Evolutionary conservation across 78 protist genomes (phyloP).

Genomic region (Dictyostelium capitatum): DNA sequence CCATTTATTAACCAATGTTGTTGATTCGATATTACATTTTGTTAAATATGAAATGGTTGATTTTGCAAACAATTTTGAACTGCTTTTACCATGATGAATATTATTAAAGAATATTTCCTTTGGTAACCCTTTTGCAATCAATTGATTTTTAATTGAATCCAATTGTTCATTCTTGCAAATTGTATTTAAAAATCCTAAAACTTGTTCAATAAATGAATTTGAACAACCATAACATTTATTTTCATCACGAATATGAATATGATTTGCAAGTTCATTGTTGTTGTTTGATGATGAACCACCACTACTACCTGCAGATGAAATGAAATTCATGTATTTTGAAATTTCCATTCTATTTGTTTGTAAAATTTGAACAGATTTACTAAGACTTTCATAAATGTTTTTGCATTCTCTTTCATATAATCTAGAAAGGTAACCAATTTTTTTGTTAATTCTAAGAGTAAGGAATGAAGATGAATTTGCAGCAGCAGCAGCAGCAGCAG

Average conservation of each 20-base stretch:
- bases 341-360: constrained; percentile 75
- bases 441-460: constrained; percentile 42
- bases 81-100: constrained; percentile 24
- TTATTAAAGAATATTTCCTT: constrained; percentile 54
- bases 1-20: constrained; percentile 38
- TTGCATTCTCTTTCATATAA: constrained; percentile 77
- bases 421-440: constrained; percentile 45
- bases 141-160: background rate
- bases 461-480: background rate
- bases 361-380: constrained; percentile 67
- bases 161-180: constrained; percentile 30
- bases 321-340: constrained; percentile 54
- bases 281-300: background rate
- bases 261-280: background rate
- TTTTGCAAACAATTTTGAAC: constrained; percentile 17
- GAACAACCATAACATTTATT: constrained; percentile 64
- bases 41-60: constrained; percentile 29
- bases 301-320: background rate
- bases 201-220: constrained; percentile 33
- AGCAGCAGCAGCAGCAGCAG: background rate
- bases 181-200: constrained; percentile 25
- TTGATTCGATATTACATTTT: constrained; percentile 9
- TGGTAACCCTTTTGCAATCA: constrained; percentile 34
- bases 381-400: constrained; percentile 53
- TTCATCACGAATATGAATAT: background rate